A percentile compares a stretch with the other conserved stretches of the same genome.
Conservation (phyloP, 2,329 filamentous ascomycete species). For the Sclerotinia trifoliorum region DNA sequence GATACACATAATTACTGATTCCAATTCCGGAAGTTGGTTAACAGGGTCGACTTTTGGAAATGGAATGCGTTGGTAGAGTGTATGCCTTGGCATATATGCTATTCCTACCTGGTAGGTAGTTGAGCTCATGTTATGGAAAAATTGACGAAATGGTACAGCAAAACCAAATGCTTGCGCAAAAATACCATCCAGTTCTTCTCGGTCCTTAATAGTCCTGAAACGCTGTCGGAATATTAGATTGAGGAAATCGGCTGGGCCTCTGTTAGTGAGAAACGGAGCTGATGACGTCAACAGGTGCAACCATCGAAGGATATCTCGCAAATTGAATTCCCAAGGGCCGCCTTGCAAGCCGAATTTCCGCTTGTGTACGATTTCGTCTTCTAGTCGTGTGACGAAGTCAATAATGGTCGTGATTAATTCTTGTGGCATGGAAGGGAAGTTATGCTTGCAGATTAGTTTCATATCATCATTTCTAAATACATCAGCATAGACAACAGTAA, state of each 20-base stretch:
- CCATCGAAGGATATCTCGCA: slow-evolving; percentile 89
- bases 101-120: slow-evolving; percentile 75
- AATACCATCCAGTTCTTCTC: slow-evolving; percentile 60
- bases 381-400: slow-evolving; percentile 75
- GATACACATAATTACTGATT: slow-evolving; percentile 84
- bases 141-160: slow-evolving; percentile 51
- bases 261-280: slow-evolving; percentile 59
- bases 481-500: slow-evolving; percentile 96
- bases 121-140: slow-evolving; percentile 68
- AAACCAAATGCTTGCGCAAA: slow-evolving; percentile 63
- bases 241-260: slow-evolving; percentile 69
- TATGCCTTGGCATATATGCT: slow-evolving; percentile 64
- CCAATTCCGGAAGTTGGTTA: slow-evolving; percentile 67
- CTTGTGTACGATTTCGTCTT: slow-evolving; percentile 64
- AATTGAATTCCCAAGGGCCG: slow-evolving; percentile 93
- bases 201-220: slow-evolving; percentile 73
- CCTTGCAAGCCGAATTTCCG: slow-evolving; percentile 60
- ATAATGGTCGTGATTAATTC: slow-evolving; percentile 68
- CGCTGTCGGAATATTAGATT: slow-evolving; percentile 82
- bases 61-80: slow-evolving; percentile 50
- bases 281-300: slow-evolving; percentile 65
- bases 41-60: slow-evolving; percentile 53
- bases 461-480: slow-evolving; percentile 81
- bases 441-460: slow-evolving; percentile 73
- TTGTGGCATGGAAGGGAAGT: slow-evolving; percentile 64